Base-by-base conservation (phyloP, 2,329 filamentous ascomycete genomes). In the Lachnellula hyalina region DNA sequence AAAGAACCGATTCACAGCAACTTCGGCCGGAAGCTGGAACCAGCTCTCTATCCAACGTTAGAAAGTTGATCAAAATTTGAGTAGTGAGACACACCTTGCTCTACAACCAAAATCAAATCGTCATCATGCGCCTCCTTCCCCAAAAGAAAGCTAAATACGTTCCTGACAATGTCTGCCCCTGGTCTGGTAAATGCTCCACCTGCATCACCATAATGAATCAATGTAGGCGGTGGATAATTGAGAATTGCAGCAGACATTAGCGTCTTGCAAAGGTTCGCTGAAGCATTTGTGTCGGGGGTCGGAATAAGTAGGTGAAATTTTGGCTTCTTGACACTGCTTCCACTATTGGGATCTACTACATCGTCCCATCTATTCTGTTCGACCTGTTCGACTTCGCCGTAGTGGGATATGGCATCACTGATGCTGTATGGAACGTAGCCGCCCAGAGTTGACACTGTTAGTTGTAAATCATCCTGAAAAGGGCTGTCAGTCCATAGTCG, bases 181-280 rank as follows among this genome's bases (percentile, higher is more conserved):
- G 52, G 49, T 5, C 41, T 44, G 5, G 51, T 34, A 23, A 50
- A 44, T 5, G 25, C 14, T 6, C 55, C 52, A 23, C 40, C 49
- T 2, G 49, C 49, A 12, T 44, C 62, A 55, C 65, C 68, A 46
- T 62, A 70, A 63, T 77, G 77, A 47, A 83, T 70, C 32, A 82
- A 64, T 1, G 77, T 81, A 6, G 81, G 78, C 14, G 80, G 76
- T 9, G 82, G 82, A 52, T 83, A 85, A 56, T 79, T 75, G 40
- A 83, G 70, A n/a, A 83, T 73, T 68, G 81, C 80, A 1, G 79
- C 76, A 1, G 80, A 82, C 12, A 82, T 70, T 12, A 83, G 64
- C 1, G 79, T 77, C 60, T 79, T 80, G 71, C 82, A 85, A 41
- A 84, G 73, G n/a, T 75, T 73, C 11, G 40, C 17, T 9, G 56